A percentile compares a stretch with the other conserved stretches of the same genome.
phyloP scores from a whole-genome alignment of 176 grass and related monocot species.

The Oryza punctata region DNA sequence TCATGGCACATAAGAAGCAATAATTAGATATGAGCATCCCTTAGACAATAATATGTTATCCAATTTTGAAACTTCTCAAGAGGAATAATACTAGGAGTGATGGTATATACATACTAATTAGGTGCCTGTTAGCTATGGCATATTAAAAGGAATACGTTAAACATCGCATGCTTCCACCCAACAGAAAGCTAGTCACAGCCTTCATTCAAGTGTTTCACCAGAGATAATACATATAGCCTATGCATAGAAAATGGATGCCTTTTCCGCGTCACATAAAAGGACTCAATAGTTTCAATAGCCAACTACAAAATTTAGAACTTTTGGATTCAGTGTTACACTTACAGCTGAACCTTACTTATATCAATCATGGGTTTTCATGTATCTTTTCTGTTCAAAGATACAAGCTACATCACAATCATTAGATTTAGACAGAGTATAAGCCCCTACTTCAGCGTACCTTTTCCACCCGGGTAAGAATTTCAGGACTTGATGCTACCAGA shows the following conservation, averaged over 20 bases:
- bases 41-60: neutral
- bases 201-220: neutral
- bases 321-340: neutral
- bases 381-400: neutral
- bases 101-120: neutral
- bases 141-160: neutral
- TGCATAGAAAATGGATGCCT: neutral
- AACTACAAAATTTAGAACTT: neutral
- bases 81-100: neutral
- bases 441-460: conserved; percentile 48
- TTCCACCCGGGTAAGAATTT: conserved; percentile 85
- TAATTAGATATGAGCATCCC: neutral
- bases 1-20: neutral
- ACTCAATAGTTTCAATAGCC: neutral
- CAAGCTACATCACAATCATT: neutral
- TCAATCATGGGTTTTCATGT: neutral
- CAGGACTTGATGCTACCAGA: conserved; percentile 85
- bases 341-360: neutral
- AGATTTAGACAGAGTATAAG: neutral
- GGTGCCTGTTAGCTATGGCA: neutral
- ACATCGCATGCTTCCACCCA: neutral
- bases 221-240: neutral
- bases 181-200: neutral
- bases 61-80: neutral
- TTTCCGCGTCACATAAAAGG: neutral